Conservation (phyloP, 208 protist genomes). For the Trypanosoma melophagium region DNA sequence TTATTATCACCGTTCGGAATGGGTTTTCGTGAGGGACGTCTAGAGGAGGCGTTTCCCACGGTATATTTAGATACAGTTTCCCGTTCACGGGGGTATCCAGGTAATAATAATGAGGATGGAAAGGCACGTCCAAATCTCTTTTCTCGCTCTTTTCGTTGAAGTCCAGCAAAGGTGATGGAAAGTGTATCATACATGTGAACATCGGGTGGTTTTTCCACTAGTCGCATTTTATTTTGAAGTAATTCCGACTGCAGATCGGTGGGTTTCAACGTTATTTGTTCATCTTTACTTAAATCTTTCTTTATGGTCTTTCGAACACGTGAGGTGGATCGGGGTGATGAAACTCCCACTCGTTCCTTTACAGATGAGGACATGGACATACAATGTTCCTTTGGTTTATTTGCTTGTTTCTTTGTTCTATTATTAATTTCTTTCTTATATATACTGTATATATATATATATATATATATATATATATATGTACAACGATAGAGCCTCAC, state of each 20-base stretch:
- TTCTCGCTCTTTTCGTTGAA: conserved; percentile 5
- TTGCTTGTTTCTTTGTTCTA: no score
- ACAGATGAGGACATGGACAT: no score
- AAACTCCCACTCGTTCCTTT: no score
- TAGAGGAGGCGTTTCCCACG: not conserved
- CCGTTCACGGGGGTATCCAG: not conserved
- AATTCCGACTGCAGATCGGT: conserved; percentile 1
- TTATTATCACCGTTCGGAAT: not conserved
- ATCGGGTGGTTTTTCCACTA: conserved; percentile 29
- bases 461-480: no score
- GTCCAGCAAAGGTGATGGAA: not conserved
- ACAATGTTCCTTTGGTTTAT: no score
- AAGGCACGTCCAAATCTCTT: not conserved
- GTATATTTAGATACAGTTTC: not conserved
- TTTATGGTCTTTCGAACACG: not conserved
- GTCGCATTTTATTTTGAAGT: conserved; percentile 4
- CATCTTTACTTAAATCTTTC: not conserved
- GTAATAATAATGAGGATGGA: not conserved
- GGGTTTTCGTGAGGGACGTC: not conserved
- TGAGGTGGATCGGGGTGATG: not conserved
- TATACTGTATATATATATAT: no score
- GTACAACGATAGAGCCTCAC: no score
- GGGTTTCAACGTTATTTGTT: not conserved
- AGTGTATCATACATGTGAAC: conserved; percentile 20
- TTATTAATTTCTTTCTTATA: no score